phyloP scores from a whole-genome alignment of 352 stramenopile genomes.

The Phytophthora colocasiae region DNA sequence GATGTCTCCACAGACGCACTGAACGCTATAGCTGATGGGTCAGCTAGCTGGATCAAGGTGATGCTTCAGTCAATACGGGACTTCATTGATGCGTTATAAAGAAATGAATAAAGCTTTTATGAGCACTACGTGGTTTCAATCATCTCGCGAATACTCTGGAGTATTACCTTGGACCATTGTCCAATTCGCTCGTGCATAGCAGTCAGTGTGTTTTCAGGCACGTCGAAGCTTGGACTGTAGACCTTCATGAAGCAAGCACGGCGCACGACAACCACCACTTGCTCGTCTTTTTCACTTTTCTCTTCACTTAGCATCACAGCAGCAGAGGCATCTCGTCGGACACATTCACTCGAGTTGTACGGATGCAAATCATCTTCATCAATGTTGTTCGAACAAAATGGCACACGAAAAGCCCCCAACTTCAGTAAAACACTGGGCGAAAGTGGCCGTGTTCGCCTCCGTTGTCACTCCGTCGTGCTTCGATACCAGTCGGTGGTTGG shows the following conservation, averaged over 20 bases:
- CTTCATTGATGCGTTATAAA: conserved; percentile 7
- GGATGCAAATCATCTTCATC: conserved; percentile 50
- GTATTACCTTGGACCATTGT: conserved; percentile 26
- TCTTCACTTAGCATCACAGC: conserved; percentile 27
- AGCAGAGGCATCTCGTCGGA: conserved; percentile 45
- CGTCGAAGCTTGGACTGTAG: conserved; percentile 12
- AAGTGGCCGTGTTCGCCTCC: conserved; percentile 1
- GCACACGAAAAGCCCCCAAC: conserved; percentile 14
- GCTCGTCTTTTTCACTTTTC: conserved; percentile 9
- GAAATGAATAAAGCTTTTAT: not conserved
- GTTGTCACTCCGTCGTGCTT: conserved; percentile 10
- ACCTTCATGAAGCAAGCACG: conserved; percentile 29
- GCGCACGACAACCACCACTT: conserved; percentile 25
- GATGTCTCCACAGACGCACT: not conserved
- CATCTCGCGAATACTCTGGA: conserved; percentile 20
- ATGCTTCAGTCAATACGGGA: conserved; percentile 25
- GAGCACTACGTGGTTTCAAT: conserved; percentile 1
- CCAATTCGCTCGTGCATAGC: conserved; percentile 23
- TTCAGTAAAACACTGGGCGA: conserved; percentile 32
- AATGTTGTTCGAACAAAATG: conserved; percentile 39
- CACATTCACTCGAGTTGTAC: conserved; percentile 32
- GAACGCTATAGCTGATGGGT: conserved; percentile 5
- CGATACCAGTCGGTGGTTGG: conserved; percentile 48
- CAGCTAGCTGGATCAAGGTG: conserved; percentile 19
- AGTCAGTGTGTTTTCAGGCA: not conserved